A percentile compares a stretch with the other conserved stretches of the same genome.
phyloP scores from a whole-genome alignment of 2,329 filamentous ascomycete genomes.

The Anthostomella pinea region DNA sequence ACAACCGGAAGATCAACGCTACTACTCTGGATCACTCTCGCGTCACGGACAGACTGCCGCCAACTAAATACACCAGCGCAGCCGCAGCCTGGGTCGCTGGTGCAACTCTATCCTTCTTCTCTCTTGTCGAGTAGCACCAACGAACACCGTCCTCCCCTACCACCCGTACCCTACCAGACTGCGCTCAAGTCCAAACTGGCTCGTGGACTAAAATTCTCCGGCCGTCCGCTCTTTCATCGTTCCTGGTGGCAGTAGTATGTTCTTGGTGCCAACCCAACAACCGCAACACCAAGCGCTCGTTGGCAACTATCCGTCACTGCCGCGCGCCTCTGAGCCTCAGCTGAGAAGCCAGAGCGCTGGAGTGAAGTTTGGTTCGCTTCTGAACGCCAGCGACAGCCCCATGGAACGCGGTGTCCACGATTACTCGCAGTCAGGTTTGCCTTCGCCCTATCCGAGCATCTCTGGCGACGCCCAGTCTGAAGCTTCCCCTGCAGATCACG shows the following conservation, averaged over 20 bases:
- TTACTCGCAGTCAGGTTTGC: constrained; percentile 88
- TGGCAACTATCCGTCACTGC: constrained; percentile 30
- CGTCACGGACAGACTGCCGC: constrained; percentile 30
- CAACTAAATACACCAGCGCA: constrained; percentile 37
- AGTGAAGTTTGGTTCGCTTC: constrained; percentile 30
- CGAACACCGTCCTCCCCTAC: constrained; percentile 27
- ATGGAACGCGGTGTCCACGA: constrained; percentile 67
- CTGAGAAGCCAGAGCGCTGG: constrained; percentile 29
- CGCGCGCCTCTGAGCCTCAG: constrained; percentile 25
- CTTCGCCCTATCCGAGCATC: constrained; percentile 65
- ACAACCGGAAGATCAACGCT: constrained; percentile 32
- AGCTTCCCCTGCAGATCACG: constrained; percentile 82
- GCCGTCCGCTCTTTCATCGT: constrained; percentile 24
- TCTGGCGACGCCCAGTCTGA: constrained; percentile 76
- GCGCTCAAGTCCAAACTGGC: constrained; percentile 29
- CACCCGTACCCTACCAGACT: constrained; percentile 25
- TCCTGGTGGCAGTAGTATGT: constrained; percentile 33
- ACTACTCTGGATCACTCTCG: constrained; percentile 30
- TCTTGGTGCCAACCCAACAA: constrained; percentile 31
- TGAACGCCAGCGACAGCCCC: constrained; percentile 34
- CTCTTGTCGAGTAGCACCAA: constrained; percentile 26
- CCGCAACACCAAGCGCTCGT: constrained; percentile 30
- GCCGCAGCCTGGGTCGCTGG: constrained; percentile 32
- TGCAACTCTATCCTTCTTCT: constrained; percentile 33
- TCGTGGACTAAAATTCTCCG: constrained; percentile 33